Evolutionary conservation across 768 basidiomycete genomes (phyloP), one percentile per base, ranked within the genome.

Genomic region (Mycena chlorophos): DNA sequence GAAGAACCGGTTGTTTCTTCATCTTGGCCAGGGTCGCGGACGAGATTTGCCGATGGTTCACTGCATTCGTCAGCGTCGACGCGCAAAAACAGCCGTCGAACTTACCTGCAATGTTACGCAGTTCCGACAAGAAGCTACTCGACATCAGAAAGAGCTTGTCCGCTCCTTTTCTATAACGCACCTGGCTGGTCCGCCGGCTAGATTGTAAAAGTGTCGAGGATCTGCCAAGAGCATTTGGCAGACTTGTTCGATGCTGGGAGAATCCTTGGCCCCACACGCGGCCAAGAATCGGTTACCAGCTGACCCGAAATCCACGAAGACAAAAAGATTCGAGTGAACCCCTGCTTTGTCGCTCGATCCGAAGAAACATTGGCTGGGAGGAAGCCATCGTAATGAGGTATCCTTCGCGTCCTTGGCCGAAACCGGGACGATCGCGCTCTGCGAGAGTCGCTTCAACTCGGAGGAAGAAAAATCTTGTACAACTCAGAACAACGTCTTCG

Each of bases 301-400:
- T 1, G 78, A 66, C 2, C 94, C 95, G 66, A 96, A 97, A 68
- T 96, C 87, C 48, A 98, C 84, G 63, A 94, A 97, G 29, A 83
- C 79, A 65, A 98, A 97, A 1, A 96, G 72, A 60, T 88, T 87
- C 3, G 88, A 87, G 65, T 91, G 88, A 37, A 93, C 84, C 30
- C 80, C 77, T 23, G 80, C 79, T 23, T 76, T 73, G 17, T 75
- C 69, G 49, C 77, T 73, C 26, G 77, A 74, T 3, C 79, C 81
- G 54, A 94, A 79, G 66, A 87, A 91, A 61, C 91, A 93, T 52
- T 87, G 86, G 3, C 66, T 74, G 8, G 89, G 89, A 23, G 79
- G 68, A 23, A 88, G 66, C 76, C 76, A 84, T 47, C 66, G 76
- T 56, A 72, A 66, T n/a, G 54, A 61, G 14, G 71, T 65, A 5